Percentiles rank a stretch among this genome's conserved stretches.
phyloP scores from a whole-genome alignment of 108 stramenopile species.

The Seminavis robusta region DNA sequence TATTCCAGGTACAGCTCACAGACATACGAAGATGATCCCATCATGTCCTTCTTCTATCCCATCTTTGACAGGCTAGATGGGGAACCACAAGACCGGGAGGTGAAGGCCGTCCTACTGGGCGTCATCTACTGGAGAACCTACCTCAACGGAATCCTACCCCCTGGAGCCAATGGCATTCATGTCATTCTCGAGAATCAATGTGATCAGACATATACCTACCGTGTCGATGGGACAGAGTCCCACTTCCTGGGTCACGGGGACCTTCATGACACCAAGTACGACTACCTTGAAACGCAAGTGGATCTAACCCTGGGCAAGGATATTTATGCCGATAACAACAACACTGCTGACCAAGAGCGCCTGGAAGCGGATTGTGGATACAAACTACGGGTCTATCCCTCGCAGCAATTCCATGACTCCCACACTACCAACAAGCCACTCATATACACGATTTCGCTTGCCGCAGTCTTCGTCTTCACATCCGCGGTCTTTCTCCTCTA shows the following conservation, averaged over 20 bases:
- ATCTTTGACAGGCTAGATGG: too few species aligned
- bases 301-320: background rate
- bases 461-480: slow-evolving; percentile 12
- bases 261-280: slow-evolving; percentile 38
- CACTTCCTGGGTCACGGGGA: slow-evolving; percentile 43
- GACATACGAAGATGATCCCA: too few species aligned
- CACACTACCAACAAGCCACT: slow-evolving; percentile 30
- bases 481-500: slow-evolving; percentile 6
- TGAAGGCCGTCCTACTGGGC: too few species aligned
- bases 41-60: too few species aligned
- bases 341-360: background rate
- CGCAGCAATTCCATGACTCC: slow-evolving; percentile 35
- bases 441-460: too few species aligned
- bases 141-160: too few species aligned
- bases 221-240: slow-evolving; percentile 21
- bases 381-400: slow-evolving; percentile 47
- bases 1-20: too few species aligned
- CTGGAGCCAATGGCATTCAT: too few species aligned
- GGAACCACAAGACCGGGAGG: too few species aligned
- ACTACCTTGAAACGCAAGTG: too few species aligned
- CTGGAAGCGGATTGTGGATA: too few species aligned
- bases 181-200: background rate
- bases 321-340: background rate
- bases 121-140: too few species aligned
- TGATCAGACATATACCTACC: slow-evolving; percentile 24